Evolutionary conservation across 2,329 filamentous ascomycete genomes (phyloP), one percentile per base, ranked within the genome.

Genomic region (Phialophora macrospora): DNA sequence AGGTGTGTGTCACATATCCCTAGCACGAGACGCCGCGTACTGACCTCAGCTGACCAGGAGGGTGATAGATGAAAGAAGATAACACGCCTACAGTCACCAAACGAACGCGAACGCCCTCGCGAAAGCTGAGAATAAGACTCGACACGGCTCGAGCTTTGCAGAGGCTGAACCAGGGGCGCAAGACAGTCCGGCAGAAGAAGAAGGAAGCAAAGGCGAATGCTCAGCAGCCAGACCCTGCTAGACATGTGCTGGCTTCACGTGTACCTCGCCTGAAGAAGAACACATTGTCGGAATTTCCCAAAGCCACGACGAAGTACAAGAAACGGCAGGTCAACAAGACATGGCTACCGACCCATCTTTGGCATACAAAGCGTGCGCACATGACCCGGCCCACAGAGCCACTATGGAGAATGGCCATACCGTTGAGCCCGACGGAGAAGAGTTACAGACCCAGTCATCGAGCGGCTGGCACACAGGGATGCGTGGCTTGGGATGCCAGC

Each of bases 261-360:
- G 67, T 80, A 48, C 87, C 89, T 1, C 92, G 90, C 77, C 87
- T 91, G 71, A 89, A 88, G 75, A 87, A 88, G 72, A 87, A 92
- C 72, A 82, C 80, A 60, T 83, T 93, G 58, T 90, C 91, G 62
- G 82, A 86, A n/a, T 84, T 87, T 4, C 80, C 81, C 4, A 81
- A 76, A 76, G 88, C 87, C 1, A 84, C 83, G 52, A 86, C 85
- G 24, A 93, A 89, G 73, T 98, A 92, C 75, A 88, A 89, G 71
- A 95, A 92, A 78, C 88, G 95, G 34, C 94, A 98, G 75, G 81
- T 89, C 54, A 84, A 91, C 76, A 98, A 98, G 81, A 93, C 91
- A 2, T 97, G 94, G 92, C 82, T 99, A 17, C 95, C 95, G 0
- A 98, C 95, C 6, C 95, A 99, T 77, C 80, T 96, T 70, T 99